phyloP scores from a whole-genome alignment of 306 rosid genomes.

The Begonia masoniana region DNA sequence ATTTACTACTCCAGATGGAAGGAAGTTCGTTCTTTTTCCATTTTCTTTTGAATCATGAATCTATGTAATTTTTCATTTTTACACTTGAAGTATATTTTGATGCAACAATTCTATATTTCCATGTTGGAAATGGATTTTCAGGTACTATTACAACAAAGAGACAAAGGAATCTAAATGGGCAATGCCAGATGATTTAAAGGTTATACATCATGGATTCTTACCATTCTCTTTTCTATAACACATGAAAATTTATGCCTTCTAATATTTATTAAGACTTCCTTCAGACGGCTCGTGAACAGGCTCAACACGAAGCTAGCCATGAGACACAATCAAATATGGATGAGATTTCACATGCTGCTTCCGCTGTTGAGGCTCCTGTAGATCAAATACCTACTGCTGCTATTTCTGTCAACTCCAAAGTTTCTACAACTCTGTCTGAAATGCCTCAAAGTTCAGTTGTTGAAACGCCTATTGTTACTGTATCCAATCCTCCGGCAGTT shows the following conservation, averaged over 20 bases:
- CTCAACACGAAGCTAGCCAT: conserved; percentile 50
- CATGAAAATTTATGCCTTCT: conserved; percentile 6
- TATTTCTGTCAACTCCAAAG: conserved; percentile 25
- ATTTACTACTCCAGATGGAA: conserved; percentile 85
- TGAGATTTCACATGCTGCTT: conserved; percentile 28
- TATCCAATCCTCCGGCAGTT: conserved; percentile 39
- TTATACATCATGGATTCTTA: conserved; percentile 19
- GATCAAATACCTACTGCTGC: conserved; percentile 29
- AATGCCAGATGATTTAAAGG: conserved; percentile 97
- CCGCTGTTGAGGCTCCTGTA: conserved; percentile 20
- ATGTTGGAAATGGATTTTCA: conserved; percentile 9
- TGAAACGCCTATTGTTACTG: conserved; percentile 51
- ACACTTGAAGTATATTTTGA: not conserved
- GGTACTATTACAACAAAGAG: conserved; percentile 89
- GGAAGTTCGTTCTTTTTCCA: conserved; percentile 45
- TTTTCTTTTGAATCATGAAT: conserved; percentile 2
- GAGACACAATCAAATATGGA: conserved; percentile 39
- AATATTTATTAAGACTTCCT: conserved; percentile 16
- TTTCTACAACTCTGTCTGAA: conserved; percentile 37
- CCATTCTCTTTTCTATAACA: not conserved
- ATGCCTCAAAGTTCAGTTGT: conserved; percentile 61
- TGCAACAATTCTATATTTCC: too few species aligned
- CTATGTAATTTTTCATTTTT: conserved; percentile 5
- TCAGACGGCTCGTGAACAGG: conserved; percentile 94
- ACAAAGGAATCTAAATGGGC: conserved; percentile 95